Evolutionary conservation across 208 protist genomes (phyloP).

Genomic region (Leishmania tropica): DNA sequence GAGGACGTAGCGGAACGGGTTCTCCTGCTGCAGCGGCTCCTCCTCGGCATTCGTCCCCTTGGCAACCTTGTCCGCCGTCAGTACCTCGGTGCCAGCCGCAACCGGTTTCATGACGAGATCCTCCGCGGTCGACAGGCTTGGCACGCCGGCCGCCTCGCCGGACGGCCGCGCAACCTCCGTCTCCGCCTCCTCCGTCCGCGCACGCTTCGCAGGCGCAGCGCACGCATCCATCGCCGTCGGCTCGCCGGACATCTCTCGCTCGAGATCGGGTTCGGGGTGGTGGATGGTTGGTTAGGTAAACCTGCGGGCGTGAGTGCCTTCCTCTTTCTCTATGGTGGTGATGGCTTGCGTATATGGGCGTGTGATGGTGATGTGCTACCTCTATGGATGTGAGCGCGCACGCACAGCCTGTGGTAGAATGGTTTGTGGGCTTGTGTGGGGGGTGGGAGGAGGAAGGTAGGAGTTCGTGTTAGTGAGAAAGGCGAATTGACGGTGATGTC

Average conservation of each 20-base stretch:
- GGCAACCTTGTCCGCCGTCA: constrained; percentile 4
- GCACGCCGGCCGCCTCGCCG: constrained; percentile 5
- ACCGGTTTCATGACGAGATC: constrained; percentile 13
- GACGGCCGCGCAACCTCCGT: not conserved
- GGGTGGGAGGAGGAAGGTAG: too few relatives aligned
- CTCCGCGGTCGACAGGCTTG: not conserved
- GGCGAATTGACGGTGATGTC: not conserved
- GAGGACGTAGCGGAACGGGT: constrained; percentile 97
- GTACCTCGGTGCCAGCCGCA: constrained; percentile 5
- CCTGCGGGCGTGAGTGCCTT: not conserved
- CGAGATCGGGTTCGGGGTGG: not conserved
- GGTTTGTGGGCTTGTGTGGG: not conserved
- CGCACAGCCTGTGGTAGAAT: not conserved
- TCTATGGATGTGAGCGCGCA: not conserved
- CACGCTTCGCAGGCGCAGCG: not conserved
- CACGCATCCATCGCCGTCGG: not conserved
- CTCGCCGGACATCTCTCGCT: not conserved
- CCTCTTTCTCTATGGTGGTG: not conserved
- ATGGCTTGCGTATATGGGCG: not conserved
- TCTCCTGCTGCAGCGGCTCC: constrained; percentile 96
- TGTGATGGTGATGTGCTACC: not conserved
- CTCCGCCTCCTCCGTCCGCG: not conserved
- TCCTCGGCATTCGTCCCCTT: constrained; percentile 1
- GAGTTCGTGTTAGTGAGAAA: not conserved
- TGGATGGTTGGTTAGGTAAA: not conserved